phyloP scores from a whole-genome alignment of 306 rosid genomes.

The Parietaria judaica region DNA sequence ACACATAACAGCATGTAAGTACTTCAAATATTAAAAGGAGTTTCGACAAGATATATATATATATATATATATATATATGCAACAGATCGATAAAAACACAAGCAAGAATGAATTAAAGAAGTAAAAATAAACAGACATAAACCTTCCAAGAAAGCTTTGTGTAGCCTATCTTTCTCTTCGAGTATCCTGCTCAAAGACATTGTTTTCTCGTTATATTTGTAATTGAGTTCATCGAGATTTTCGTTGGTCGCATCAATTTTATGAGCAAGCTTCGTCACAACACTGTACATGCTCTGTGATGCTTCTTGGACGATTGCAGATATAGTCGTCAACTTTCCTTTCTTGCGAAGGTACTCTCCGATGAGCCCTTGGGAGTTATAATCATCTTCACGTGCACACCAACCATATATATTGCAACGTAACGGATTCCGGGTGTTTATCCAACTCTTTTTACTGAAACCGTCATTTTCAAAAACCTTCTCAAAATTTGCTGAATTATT shows the following conservation, averaged over 20 bases:
- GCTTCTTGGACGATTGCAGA: conserved; percentile 74
- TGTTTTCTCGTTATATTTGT: conserved; percentile 61
- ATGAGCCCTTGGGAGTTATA: conserved; percentile 47
- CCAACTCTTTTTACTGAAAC: conserved; percentile 60
- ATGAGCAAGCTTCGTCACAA: conserved; percentile 58
- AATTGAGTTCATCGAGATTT: conserved; percentile 48
- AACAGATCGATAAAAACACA: not conserved
- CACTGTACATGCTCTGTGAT: conserved; percentile 41
- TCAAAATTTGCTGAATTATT: conserved; percentile 66
- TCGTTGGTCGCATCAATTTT: conserved; percentile 67
- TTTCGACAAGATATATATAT: not conserved
- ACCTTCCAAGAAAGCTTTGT: conserved; percentile 71
- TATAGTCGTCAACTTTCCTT: conserved; percentile 69
- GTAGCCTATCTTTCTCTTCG: conserved; percentile 74
- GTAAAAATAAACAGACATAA: conserved; percentile 10
- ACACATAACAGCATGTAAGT: not conserved
- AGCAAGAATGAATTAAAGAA: not conserved
- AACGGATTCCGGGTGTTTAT: conserved; percentile 18
- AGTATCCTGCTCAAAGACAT: conserved; percentile 82
- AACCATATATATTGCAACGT: conserved; percentile 54
- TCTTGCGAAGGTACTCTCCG: conserved; percentile 72
- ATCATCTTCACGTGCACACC: conserved; percentile 88
- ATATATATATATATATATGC: not conserved
- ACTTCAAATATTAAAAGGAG: not conserved
- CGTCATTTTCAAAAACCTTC: conserved; percentile 45